Evolutionary conservation across 75 land plant species (phyloP), one percentile per base, ranked within the genome.

Genomic region (Picea glauca): DNA sequence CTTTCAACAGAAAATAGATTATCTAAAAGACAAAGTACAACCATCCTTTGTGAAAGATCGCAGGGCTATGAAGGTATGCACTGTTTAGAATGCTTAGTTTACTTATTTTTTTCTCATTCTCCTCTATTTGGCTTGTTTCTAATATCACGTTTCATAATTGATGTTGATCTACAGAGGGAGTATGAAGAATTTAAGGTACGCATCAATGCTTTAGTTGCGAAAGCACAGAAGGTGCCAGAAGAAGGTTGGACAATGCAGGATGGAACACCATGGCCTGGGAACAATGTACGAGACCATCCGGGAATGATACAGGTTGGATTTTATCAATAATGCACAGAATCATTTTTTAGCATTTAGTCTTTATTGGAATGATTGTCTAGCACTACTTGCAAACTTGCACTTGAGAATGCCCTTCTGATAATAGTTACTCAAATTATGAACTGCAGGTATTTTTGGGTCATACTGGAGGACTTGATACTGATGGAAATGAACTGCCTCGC

Each of bases 181-280:
- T 92, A 92, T 79, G 94, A 92, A 58, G 91, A 91, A 67, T 92
- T 88, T 70, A 92, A 92, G 78, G 91, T 92, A 74, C 85, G 93
- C 20, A 88, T 92, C 31, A 92, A 92, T 85, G 87, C 82, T 61
- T 76, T 92, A 72, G 94, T 92, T 63, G 89, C 89, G 14, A 86
- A 84, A 75, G 93, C 94, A 26, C 84, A 81, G 46, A 91, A 85
- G 76, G 93, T 87, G 60, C 93, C 93, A 5, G 92, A 91, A 60
- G 93, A 91, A 80, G 93, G 93, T 17, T 91, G 93, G 93, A 88
- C 87, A 18, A 87, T 91, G 93, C 92, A 91, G 78, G 93, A 91
- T 83, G 93, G 92, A 58, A 83, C 92, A 62, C 93, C 86, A 56
- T 91, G 93, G 92, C 93, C 93, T 72, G 93, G 93, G 46, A 91